Evolutionary conservation across 2,329 filamentous ascomycete genomes (phyloP).

Genomic region (Xylaria digitata): DNA sequence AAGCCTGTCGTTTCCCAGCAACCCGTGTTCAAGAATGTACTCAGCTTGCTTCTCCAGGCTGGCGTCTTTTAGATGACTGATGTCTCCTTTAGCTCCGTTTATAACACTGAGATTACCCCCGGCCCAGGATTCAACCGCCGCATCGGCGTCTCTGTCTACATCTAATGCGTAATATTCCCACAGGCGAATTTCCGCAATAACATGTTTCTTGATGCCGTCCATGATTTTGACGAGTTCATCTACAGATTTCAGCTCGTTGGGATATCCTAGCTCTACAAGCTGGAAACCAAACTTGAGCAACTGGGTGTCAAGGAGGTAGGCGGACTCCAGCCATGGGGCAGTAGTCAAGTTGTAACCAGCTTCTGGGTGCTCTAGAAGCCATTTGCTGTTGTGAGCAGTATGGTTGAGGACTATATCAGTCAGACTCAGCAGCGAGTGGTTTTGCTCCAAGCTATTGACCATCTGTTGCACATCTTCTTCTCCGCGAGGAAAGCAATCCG

Average conservation of each 20-base stretch:
- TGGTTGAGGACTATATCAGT: slow-evolving; percentile 99
- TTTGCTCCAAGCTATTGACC: slow-evolving; percentile 82
- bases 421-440: slow-evolving; percentile 85
- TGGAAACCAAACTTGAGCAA: slow-evolving; percentile 81
- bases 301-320: slow-evolving; percentile 70
- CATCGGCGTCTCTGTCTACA: slow-evolving; percentile 76
- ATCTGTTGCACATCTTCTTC: slow-evolving; percentile 83
- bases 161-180: slow-evolving; percentile 96
- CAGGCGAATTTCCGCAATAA: slow-evolving; percentile 79
- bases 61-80: slow-evolving; percentile 62
- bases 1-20: slow-evolving; percentile 77
- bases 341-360: slow-evolving; percentile 94
- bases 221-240: slow-evolving; percentile 85
- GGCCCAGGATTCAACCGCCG: slow-evolving; percentile 78
- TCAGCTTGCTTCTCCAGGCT: slow-evolving; percentile 64
- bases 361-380: slow-evolving; percentile 94
- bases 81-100: slow-evolving; percentile 55
- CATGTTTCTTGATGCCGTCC: slow-evolving; percentile 83
- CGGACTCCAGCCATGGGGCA: slow-evolving; percentile 79
- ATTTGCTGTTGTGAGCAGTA: slow-evolving; percentile 93
- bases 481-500: slow-evolving; percentile 82
- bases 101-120: slow-evolving; percentile 67
- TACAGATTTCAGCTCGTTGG: slow-evolving; percentile 75
- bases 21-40: slow-evolving; percentile 75
- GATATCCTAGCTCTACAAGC: slow-evolving; percentile 77